phyloP scores from a whole-genome alignment of 768 basidiomycete species.

The Phylloporus arenicola region DNA sequence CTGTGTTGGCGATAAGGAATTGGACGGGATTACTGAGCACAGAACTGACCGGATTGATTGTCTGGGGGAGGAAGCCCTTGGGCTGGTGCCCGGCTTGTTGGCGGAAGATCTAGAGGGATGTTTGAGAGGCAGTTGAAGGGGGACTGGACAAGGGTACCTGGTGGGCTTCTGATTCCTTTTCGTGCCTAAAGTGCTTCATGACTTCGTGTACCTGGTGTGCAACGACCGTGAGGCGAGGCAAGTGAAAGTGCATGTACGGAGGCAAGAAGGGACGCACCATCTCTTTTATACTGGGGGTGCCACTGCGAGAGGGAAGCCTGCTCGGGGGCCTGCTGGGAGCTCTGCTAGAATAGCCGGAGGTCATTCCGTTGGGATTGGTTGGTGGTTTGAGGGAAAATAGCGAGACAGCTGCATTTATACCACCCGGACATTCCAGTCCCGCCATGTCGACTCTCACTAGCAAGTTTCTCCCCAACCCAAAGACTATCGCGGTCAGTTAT shows the following conservation, averaged over 20 bases:
- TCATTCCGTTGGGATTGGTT: conserved; percentile 17
- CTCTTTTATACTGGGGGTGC: conserved; percentile 40
- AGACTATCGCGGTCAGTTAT: conserved; percentile 72
- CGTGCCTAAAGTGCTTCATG: conserved; percentile 63
- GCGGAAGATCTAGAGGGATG: conserved; percentile 60
- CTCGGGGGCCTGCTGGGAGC: conserved; percentile 26
- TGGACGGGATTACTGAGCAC: not conserved
- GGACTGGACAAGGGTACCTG: conserved; percentile 40
- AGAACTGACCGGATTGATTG: conserved; percentile 57
- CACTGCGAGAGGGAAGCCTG: conserved; percentile 33
- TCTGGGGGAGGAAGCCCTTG: conserved; percentile 61
- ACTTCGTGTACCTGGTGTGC: conserved; percentile 60
- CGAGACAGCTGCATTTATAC: conserved; percentile 19
- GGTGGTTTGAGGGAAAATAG: conserved; percentile 15
- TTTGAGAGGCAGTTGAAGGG: not conserved
- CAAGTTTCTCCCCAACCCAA: conserved; percentile 47
- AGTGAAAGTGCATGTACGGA: conserved; percentile 25
- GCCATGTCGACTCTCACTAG: conserved; percentile 22
- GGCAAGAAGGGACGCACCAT: conserved; percentile 28
- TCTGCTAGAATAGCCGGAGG: conserved; percentile 22
- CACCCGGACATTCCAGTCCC: too few relatives aligned
- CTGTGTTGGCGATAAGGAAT: conserved; percentile 28
- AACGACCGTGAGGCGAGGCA: conserved; percentile 25
- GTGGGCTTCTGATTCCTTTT: conserved; percentile 86
- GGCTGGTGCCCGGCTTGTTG: conserved; percentile 64